Percentiles rank a stretch among this genome's conserved stretches.
Evolutionary conservation across 768 basidiomycete species (phyloP).

Genomic region (Tulasnella sp.): DNA sequence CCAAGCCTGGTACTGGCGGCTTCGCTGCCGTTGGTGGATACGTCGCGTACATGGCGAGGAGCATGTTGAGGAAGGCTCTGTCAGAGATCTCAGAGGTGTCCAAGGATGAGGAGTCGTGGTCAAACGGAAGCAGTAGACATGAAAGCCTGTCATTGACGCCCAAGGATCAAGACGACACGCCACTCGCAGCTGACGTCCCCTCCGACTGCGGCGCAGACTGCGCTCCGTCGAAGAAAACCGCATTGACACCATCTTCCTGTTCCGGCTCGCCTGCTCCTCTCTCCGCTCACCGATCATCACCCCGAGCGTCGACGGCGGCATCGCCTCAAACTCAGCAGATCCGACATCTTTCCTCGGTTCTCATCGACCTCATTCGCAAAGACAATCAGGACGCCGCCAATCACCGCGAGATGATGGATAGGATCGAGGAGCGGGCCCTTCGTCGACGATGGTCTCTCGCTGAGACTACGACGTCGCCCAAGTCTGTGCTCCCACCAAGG

Average conservation of each 20-base stretch:
- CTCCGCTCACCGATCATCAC: constrained; percentile 5
- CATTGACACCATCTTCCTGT: neutral
- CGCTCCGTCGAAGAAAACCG: neutral
- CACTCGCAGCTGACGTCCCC: neutral
- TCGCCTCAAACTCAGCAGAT: constrained; percentile 14
- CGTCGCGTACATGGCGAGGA: constrained; percentile 5
- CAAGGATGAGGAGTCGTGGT: neutral
- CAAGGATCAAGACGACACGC: constrained; percentile 1
- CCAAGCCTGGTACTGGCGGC: neutral
- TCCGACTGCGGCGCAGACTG: neutral
- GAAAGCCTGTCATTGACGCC: constrained; percentile 8
- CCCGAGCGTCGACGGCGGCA: constrained; percentile 17
- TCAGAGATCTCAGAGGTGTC: neutral
- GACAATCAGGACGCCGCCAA: constrained; percentile 10
- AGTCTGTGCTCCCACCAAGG: neutral
- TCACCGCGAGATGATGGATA: constrained; percentile 18
- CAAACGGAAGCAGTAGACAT: neutral
- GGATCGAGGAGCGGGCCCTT: constrained; percentile 5
- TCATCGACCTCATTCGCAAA: constrained; percentile 10
- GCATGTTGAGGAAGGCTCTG: constrained; percentile 1
- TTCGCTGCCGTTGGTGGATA: constrained; percentile 7
- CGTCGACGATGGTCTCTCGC: constrained; percentile 18
- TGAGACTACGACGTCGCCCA: constrained; percentile 9
- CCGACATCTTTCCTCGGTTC: constrained; percentile 16
- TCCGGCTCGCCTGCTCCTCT: neutral